Evolutionary conservation across 169 alveolate species (phyloP).

Genomic region (Besnoitia besnoiti): DNA sequence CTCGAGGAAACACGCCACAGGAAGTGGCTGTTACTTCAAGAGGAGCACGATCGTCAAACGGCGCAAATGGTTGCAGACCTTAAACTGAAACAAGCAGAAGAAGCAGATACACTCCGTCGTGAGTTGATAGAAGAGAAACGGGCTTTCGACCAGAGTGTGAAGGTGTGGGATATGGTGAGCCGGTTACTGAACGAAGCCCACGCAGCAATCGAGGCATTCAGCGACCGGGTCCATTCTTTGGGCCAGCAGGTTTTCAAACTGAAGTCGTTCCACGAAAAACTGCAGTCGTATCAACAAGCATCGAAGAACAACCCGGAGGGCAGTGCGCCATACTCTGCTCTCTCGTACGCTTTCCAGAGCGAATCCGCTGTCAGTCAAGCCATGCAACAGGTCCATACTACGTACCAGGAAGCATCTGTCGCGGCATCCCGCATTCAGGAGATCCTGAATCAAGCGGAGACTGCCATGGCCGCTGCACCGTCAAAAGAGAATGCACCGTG

Average conservation of each 20-base stretch:
- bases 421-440: background rate
- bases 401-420: background rate
- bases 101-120: background rate
- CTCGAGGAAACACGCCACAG: background rate
- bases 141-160: background rate
- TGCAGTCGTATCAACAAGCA: background rate
- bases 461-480: background rate
- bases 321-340: background rate
- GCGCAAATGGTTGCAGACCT: background rate
- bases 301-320: background rate
- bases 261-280: background rate
- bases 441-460: slow-evolving; percentile 14
- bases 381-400: background rate
- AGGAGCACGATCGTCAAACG: slow-evolving; percentile 27
- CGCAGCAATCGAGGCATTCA: background rate
- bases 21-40: background rate
- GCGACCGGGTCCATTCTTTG: background rate
- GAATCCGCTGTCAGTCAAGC: slow-evolving; percentile 23
- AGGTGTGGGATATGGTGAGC: background rate
- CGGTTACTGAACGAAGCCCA: background rate
- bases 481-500: background rate
- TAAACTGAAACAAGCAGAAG: background rate
- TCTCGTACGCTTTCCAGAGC: slow-evolving; percentile 1
- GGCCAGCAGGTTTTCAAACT: background rate
- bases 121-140: slow-evolving; percentile 4